Evolutionary conservation across 78 protist genomes (phyloP), one percentile per base, ranked within the genome.

Genomic region (Monosiga brevicollis): DNA sequence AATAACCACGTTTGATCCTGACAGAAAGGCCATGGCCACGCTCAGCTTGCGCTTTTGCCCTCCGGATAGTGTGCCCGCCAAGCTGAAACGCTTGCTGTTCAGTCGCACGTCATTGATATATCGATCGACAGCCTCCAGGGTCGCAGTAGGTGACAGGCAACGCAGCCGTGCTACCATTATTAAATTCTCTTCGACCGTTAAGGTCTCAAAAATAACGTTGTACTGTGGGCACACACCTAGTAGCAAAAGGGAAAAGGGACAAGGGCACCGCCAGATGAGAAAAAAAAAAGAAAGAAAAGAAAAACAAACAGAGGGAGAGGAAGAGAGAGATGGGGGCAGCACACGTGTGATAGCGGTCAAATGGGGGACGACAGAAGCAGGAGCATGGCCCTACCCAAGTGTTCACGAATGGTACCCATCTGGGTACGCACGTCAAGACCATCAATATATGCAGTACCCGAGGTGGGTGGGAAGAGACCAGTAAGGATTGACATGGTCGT

Each of bases 221-320:
- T 42, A 40, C 91, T 96, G 98, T 40, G 94, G 95, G 86, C 97
- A 94, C 39, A 87, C 6, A 40, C 98, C 98, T n/a, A n/a, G n/a
- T n/a, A n/a, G n/a, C n/a, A n/a, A n/a, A n/a, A n/a, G n/a, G n/a
- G n/a, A n/a, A n/a, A n/a, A n/a, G n/a, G n/a, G n/a, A n/a, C n/a
- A n/a, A n/a, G n/a, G n/a, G n/a, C n/a, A n/a, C n/a, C n/a, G n/a
- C n/a, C n/a, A n/a, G n/a, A n/a, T n/a, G n/a, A n/a, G n/a, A n/a
- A n/a, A n/a, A n/a, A n/a, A n/a, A n/a, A n/a, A n/a, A n/a, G n/a
- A n/a, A n/a, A n/a, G n/a, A n/a, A n/a, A n/a, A n/a, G n/a, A n/a
- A n/a, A n/a, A n/a, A n/a, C n/a, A n/a, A n/a, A n/a, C n/a, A n/a
- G n/a, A n/a, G n/a, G n/a, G n/a, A n/a, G n/a, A n/a, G n/a, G n/a